A percentile compares a stretch with the other conserved stretches of the same genome.
These are phyloP conservation scores for Mycena kentingensis DNA, from an alignment of 768 basidiomycete species.

Conservation along the genomic window DNA sequence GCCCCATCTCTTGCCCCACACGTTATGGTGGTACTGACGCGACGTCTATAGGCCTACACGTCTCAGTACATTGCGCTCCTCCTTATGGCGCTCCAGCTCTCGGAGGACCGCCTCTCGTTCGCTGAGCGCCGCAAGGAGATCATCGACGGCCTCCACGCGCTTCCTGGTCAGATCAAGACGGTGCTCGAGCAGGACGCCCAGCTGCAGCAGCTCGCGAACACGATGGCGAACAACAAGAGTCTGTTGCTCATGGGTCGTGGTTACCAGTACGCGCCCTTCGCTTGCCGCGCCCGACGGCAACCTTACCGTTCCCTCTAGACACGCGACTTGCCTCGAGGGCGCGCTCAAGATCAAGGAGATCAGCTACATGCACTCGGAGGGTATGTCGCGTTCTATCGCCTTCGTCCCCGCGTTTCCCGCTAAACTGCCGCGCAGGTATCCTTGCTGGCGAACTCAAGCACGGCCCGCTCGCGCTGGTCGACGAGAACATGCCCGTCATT, in stretches of 20 bases:
- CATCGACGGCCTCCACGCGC: conserved; percentile 88
- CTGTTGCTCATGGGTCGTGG: conserved; percentile 97
- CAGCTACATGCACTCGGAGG: conserved; percentile 86
- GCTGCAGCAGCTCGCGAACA: conserved; percentile 82
- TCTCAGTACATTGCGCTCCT: conserved; percentile 98
- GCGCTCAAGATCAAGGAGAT: conserved; percentile 99
- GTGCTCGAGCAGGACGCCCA: conserved; percentile 78
- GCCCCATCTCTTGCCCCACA: too few relatives aligned
- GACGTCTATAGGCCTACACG: conserved; percentile 76
- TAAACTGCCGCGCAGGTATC: conserved; percentile 56
- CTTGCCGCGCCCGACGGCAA: not conserved
- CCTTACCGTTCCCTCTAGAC: conserved; percentile 39
- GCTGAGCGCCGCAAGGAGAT: conserved; percentile 88
- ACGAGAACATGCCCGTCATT: conserved; percentile 98
- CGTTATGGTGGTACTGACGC: too few relatives aligned
- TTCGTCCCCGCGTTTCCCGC: not conserved
- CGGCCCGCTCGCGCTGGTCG: conserved; percentile 94
- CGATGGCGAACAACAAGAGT: conserved; percentile 79
- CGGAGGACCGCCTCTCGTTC: conserved; percentile 95
- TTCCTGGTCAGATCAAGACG: conserved; percentile 86
- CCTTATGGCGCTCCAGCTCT: conserved; percentile 98
- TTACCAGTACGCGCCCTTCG: conserved; percentile 70
- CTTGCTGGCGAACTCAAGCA: conserved; percentile 99
- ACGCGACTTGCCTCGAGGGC: conserved; percentile 97
- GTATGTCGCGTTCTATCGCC: conserved; percentile 34